These are phyloP conservation scores for Verticillium albo-atrum DNA, from an alignment of 2,329 filamentous ascomycete genomes.

Conservation along the genomic window DNA sequence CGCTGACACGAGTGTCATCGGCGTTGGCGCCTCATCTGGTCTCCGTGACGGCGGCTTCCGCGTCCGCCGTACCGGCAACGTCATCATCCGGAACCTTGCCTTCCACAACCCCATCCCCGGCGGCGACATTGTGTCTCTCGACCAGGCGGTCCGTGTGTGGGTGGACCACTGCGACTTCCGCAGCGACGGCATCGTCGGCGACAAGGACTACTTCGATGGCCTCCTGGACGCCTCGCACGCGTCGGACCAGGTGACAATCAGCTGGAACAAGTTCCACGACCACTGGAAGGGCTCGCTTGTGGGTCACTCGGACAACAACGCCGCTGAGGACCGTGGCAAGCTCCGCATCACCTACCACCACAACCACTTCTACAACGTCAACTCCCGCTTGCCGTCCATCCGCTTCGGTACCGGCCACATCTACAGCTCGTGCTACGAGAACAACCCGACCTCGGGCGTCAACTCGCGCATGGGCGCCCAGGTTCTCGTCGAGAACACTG, in stretches of 20 bases:
- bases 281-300: constrained; percentile 53
- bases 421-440: constrained; percentile 35
- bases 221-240: constrained; percentile 37
- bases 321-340: constrained; percentile 50
- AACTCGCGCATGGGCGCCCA: constrained; percentile 46
- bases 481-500: constrained; percentile 46
- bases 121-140: constrained; percentile 47
- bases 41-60: constrained; percentile 42
- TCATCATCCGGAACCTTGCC: constrained; percentile 52
- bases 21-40: constrained; percentile 37
- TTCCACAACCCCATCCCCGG: constrained; percentile 41
- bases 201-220: constrained; percentile 38
- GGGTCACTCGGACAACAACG: constrained; percentile 56
- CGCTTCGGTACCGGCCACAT: constrained; percentile 58
- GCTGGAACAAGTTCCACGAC: constrained; percentile 34
- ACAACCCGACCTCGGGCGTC: constrained; percentile 38
- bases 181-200: constrained; percentile 23
- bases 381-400: constrained; percentile 53
- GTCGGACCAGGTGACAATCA: constrained; percentile 35
- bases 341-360: constrained; percentile 56
- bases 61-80: constrained; percentile 43
- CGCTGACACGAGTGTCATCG: constrained; percentile 47
- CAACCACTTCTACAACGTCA: constrained; percentile 57
- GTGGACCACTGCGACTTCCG: constrained; percentile 37
- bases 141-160: constrained; percentile 42